These are phyloP conservation scores for Keqinozyma sinolaborantium DNA, from an alignment of 1,139 yeast species.

Conservation along the genomic window DNA sequence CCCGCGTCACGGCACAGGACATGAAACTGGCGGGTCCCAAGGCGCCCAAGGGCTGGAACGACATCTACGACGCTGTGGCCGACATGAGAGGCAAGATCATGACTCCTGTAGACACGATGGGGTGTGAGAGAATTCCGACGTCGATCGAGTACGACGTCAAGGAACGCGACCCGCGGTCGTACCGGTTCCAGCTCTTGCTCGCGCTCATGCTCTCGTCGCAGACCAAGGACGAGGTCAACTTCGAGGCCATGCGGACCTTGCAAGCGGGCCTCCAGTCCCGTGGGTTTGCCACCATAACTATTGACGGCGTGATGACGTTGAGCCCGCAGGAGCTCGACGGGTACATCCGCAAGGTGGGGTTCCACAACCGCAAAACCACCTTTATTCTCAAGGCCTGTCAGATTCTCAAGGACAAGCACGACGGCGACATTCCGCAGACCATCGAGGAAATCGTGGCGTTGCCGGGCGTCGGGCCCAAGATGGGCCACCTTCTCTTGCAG, in stretches of 20 bases:
- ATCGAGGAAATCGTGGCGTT: conserved; percentile 62
- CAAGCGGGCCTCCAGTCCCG: conserved; percentile 37
- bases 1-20: conserved; percentile 4
- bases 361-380: conserved; percentile 74
- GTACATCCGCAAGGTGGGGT: conserved; percentile 79
- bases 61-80: conserved; percentile 60
- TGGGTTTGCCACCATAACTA: conserved; percentile 29
- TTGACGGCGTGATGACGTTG: conserved; percentile 37
- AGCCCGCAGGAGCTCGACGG: conserved; percentile 58
- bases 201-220: conserved; percentile 89
- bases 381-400: conserved; percentile 64
- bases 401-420: conserved; percentile 46
- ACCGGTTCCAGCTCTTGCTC: conserved; percentile 70
- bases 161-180: conserved; percentile 32
- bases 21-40: conserved; percentile 5
- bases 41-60: conserved; percentile 47
- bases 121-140: conserved; percentile 75
- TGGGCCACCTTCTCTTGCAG: conserved; percentile 82
- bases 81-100: conserved; percentile 58
- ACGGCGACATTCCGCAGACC: conserved; percentile 68
- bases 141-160: conserved; percentile 30
- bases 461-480: conserved; percentile 96
- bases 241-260: conserved; percentile 62
- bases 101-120: conserved; percentile 88
- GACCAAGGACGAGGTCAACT: conserved; percentile 86